These are phyloP conservation scores for Tolypocladium ovalisporum DNA, from an alignment of 2,329 filamentous ascomycete genomes.

Conservation along the genomic window DNA sequence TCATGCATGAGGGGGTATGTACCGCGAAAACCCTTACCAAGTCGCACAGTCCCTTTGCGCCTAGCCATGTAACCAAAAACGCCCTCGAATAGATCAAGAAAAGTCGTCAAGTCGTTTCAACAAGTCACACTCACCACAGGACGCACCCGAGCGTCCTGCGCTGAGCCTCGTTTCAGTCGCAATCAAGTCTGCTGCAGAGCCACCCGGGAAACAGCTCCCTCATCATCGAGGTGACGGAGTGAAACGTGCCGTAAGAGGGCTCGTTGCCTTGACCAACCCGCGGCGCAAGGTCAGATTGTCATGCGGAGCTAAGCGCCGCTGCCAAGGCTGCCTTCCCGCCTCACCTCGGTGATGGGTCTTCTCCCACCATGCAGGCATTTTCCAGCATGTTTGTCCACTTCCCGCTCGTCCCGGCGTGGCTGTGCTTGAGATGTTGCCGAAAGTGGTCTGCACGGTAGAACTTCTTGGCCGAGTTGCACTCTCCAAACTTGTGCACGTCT, in stretches of 20 bases:
- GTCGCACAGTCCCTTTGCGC: neutral
- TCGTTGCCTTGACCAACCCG: too few relatives aligned
- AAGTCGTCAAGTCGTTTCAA: slow-evolving; percentile 2
- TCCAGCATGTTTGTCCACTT: slow-evolving; percentile 99
- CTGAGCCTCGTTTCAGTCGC: neutral
- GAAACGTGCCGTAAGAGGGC: too few relatives aligned
- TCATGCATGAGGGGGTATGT: neutral
- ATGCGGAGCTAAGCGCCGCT: neutral
- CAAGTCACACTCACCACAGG: neutral
- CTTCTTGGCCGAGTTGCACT: slow-evolving; percentile 97
- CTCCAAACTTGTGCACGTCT: slow-evolving; percentile 88
- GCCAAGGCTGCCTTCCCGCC: neutral
- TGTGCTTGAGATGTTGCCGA: slow-evolving; percentile 95
- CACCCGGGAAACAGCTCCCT: neutral
- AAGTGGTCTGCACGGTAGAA: slow-evolving; percentile 98
- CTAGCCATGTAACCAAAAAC: neutral
- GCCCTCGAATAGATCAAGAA: neutral
- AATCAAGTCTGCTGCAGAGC: neutral
- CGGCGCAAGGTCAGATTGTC: neutral
- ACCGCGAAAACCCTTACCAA: neutral
- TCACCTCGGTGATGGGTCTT: slow-evolving; percentile 43
- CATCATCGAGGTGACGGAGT: too few relatives aligned
- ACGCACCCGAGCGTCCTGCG: neutral
- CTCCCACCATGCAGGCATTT: slow-evolving; percentile 87
- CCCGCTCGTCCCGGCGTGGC: slow-evolving; percentile 87